Evolutionary conservation across 352 stramenopile genomes (phyloP).

Genomic region (Pythium monospermum): DNA sequence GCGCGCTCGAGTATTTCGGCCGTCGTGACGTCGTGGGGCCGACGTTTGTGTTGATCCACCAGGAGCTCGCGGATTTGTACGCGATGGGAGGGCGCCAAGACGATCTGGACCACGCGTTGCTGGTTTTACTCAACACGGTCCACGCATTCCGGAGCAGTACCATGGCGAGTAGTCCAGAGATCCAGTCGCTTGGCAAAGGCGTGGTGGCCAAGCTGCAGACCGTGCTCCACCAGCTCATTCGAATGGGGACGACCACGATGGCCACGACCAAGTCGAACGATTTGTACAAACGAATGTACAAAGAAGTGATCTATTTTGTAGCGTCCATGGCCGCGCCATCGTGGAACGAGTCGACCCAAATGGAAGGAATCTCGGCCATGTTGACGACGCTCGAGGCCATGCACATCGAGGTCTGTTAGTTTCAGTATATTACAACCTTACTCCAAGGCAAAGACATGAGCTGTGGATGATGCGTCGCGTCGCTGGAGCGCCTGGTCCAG

Average conservation of each 20-base stretch:
- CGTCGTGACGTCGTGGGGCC: constrained; percentile 55
- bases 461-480: constrained; percentile 11
- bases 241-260: constrained; percentile 23
- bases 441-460: constrained; percentile 40
- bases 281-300: constrained; percentile 85
- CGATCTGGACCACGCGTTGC: constrained; percentile 72
- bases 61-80: constrained; percentile 76
- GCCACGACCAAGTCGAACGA: constrained; percentile 37
- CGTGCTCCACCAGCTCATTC: constrained; percentile 61
- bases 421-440: constrained; percentile 11
- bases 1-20: constrained; percentile 76
- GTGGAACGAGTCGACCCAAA: constrained; percentile 10
- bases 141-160: constrained; percentile 52
- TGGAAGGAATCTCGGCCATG: constrained; percentile 45
- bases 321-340: constrained; percentile 17
- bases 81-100: constrained; percentile 54
- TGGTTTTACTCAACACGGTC: constrained; percentile 73
- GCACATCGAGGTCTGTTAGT: constrained; percentile 25
- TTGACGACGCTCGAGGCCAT: constrained; percentile 52
- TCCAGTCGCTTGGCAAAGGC: constrained; percentile 33
- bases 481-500: constrained; percentile 51
- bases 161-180: constrained; percentile 24
- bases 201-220: constrained; percentile 55
- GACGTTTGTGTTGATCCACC: constrained; percentile 81
- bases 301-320: constrained; percentile 76